Conservation (phyloP, 2,329 filamentous ascomycete genomes). For the Colletotrichum sp. region DNA sequence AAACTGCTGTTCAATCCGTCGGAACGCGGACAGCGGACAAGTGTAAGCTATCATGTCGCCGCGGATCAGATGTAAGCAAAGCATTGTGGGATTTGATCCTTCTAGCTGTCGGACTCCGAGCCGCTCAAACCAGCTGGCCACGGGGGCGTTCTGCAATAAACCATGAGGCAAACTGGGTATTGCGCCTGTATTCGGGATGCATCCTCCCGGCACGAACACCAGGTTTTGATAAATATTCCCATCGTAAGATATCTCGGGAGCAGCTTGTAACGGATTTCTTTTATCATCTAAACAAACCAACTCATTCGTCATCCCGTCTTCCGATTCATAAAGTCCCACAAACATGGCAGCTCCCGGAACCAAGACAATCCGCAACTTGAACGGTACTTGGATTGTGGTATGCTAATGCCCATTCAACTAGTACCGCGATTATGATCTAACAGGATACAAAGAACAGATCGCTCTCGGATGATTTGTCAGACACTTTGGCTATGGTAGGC, state of each 20-base stretch:
- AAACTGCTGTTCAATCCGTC: not conserved
- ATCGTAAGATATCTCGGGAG: not conserved
- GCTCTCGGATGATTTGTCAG: not conserved
- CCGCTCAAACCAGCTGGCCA: not conserved
- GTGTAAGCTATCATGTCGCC: not conserved
- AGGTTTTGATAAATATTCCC: not conserved
- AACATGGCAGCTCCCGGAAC: not conserved
- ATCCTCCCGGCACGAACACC: not conserved
- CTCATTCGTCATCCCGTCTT: not conserved
- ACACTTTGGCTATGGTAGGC: not conserved
- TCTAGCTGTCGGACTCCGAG: not conserved
- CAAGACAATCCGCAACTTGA: not conserved
- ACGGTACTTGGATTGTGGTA: not conserved
- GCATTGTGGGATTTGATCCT: not conserved
- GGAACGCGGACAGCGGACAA: not conserved
- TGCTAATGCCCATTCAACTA: not conserved
- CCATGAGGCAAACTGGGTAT: not conserved
- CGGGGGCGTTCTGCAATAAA: too few relatives aligned
- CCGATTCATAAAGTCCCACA: not conserved
- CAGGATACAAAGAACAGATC: not conserved
- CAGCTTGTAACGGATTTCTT: not conserved
- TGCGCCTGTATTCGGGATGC: not conserved
- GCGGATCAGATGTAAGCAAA: accelerated
- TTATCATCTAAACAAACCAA: not conserved
- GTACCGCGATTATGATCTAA: not conserved